These are phyloP conservation scores for Ceriops tagal DNA, from an alignment of 345 rosid genomes.

Conservation along the genomic window DNA sequence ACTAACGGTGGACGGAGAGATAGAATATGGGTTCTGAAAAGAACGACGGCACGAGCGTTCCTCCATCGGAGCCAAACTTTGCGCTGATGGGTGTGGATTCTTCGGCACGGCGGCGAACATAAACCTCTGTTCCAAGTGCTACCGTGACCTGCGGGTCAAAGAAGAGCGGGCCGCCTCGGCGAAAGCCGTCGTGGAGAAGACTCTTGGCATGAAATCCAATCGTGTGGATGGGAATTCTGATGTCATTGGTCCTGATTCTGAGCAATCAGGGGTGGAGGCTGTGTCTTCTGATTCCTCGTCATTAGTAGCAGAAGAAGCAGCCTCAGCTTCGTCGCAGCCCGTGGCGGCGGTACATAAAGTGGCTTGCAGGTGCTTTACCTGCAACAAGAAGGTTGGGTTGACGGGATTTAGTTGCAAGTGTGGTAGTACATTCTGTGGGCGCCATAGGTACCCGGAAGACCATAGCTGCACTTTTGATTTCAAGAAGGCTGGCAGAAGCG, in stretches of 20 bases:
- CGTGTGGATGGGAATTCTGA: constrained; percentile 6
- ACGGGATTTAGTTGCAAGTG: constrained; percentile 84
- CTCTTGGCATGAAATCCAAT: constrained; percentile 37
- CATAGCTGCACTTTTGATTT: constrained; percentile 72
- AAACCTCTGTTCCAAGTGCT: constrained; percentile 89
- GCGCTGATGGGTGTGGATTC: constrained; percentile 81
- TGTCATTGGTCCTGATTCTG: background rate
- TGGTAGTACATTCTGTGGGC: constrained; percentile 66
- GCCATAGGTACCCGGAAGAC: constrained; percentile 79
- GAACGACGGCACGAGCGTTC: constrained; percentile 67
- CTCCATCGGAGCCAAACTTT: constrained; percentile 64
- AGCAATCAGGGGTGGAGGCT: background rate
- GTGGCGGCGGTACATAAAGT: constrained; percentile 20
- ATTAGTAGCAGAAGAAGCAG: constrained; percentile 12
- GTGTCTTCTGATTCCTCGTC: background rate
- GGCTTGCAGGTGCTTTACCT: constrained; percentile 52
- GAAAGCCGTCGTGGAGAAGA: constrained; percentile 61
- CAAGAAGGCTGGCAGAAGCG: constrained; percentile 61
- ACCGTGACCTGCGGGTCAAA: constrained; percentile 45
- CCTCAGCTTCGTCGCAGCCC: constrained; percentile 9
- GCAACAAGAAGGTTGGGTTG: constrained; percentile 77
- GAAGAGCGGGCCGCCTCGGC: constrained; percentile 63
- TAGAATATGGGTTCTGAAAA: constrained; percentile 69
- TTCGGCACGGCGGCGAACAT: constrained; percentile 73
- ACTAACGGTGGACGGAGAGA: constrained; percentile 3